These are phyloP conservation scores for Ustilago bromivora DNA, from an alignment of 1,284 basidiomycete species.

Conservation along the genomic window DNA sequence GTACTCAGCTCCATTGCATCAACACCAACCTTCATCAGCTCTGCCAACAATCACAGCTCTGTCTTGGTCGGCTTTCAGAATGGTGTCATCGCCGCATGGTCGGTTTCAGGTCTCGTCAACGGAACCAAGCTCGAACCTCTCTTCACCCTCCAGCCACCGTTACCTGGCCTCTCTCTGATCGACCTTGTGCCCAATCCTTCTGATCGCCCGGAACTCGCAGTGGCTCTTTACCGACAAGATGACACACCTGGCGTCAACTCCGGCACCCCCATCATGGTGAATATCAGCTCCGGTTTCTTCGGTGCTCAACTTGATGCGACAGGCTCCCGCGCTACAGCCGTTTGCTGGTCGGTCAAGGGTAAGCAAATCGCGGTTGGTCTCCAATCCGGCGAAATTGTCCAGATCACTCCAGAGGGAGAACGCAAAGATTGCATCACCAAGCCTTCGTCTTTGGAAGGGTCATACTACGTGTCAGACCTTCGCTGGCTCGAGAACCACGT, in stretches of 20 bases:
- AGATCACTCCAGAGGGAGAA: constrained; percentile 76
- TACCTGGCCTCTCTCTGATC: constrained; percentile 39
- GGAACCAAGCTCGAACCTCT: constrained; percentile 35
- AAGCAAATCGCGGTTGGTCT: constrained; percentile 85
- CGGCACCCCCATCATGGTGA: constrained; percentile 39
- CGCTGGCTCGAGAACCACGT: constrained; percentile 81
- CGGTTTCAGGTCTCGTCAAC: constrained; percentile 28
- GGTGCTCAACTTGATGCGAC: constrained; percentile 36
- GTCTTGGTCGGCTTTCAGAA: constrained; percentile 54
- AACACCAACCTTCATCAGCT: constrained; percentile 45
- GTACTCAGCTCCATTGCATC: constrained; percentile 28
- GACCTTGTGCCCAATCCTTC: constrained; percentile 72
- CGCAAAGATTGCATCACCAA: constrained; percentile 75
- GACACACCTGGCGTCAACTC: constrained; percentile 66
- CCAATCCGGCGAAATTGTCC: constrained; percentile 78
- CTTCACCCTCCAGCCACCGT: constrained; percentile 47
- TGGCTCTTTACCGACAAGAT: constrained; percentile 67
- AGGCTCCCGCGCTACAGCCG: constrained; percentile 69
- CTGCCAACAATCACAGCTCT: constrained; percentile 38
- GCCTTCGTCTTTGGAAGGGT: constrained; percentile 73
- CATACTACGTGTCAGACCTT: constrained; percentile 73
- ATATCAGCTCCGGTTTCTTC: constrained; percentile 52
- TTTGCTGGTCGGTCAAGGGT: constrained; percentile 86
- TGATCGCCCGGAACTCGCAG: constrained; percentile 68
- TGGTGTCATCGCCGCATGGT: constrained; percentile 56